These are phyloP conservation scores for Seiridium cupressi DNA, from an alignment of 2,329 filamentous ascomycete species.

Conservation along the genomic window DNA sequence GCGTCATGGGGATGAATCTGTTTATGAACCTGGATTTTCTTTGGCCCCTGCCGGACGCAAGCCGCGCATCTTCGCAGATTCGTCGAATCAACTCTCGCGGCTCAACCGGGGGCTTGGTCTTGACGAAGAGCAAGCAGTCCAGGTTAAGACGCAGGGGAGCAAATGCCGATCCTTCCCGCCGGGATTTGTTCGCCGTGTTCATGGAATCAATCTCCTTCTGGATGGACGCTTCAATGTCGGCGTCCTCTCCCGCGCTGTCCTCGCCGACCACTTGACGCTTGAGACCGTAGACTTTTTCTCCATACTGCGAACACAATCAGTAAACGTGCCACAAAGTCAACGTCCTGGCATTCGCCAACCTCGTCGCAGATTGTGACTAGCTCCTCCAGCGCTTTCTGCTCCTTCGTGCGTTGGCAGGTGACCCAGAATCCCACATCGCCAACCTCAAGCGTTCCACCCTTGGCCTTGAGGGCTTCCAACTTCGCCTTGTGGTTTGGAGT, in stretches of 20 bases:
- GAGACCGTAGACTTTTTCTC: conserved; percentile 58
- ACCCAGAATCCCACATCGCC: conserved; percentile 77
- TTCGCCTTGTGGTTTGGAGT: conserved; percentile 58
- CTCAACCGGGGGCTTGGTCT: conserved; percentile 52
- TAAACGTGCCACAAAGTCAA: conserved; percentile 10
- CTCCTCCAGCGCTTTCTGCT: conserved; percentile 67
- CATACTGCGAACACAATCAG: conserved; percentile 51
- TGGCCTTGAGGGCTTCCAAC: conserved; percentile 33
- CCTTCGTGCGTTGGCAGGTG: conserved; percentile 71
- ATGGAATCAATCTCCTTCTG: conserved; percentile 68
- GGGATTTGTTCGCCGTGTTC: conserved; percentile 40
- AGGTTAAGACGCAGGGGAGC: conserved; percentile 52
- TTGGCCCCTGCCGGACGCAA: conserved; percentile 36
- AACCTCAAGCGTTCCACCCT: conserved; percentile 53
- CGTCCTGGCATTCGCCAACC: conserved; percentile 40
- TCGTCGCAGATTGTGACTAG: conserved; percentile 65
- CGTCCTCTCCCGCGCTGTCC: conserved; percentile 42
- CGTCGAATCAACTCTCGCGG: conserved; percentile 51
- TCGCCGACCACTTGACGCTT: conserved; percentile 26
- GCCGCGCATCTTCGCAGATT: conserved; percentile 55
- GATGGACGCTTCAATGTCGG: conserved; percentile 74
- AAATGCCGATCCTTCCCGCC: conserved; percentile 46
- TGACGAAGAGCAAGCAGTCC: conserved; percentile 65
- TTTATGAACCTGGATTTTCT: conserved; percentile 59
- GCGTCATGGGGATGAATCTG: conserved; percentile 50